Evolutionary conservation across 768 basidiomycete genomes (phyloP).

Genomic region (Agrocybe pediades): DNA sequence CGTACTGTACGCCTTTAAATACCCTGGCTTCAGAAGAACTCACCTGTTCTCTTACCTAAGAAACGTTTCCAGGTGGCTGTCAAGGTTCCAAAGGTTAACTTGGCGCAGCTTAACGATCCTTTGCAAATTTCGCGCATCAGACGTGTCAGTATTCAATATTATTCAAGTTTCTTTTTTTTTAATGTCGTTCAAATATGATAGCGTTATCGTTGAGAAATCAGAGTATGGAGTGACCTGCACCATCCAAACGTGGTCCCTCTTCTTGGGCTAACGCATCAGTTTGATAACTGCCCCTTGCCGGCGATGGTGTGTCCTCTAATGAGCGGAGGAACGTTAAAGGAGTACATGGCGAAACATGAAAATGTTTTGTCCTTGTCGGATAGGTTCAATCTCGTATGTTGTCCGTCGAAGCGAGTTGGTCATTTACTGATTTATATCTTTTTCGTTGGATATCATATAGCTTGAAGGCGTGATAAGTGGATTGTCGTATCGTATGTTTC

Average conservation of each 20-base stretch:
- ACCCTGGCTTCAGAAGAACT: background rate
- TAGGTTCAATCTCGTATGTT: background rate
- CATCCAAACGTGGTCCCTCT: conserved; percentile 1
- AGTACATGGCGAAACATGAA: background rate
- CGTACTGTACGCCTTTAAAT: background rate
- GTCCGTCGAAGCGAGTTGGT: background rate
- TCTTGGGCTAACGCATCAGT: background rate
- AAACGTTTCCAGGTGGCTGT: background rate
- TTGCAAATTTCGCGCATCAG: background rate
- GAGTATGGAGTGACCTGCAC: background rate
- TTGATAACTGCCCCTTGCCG: conserved; percentile 1
- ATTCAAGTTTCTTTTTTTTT: background rate
- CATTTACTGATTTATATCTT: background rate
- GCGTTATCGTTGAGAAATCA: background rate
- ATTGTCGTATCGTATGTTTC: background rate
- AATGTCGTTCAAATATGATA: background rate
- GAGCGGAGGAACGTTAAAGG: background rate
- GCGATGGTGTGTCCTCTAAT: conserved; percentile 3
- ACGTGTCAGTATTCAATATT: background rate
- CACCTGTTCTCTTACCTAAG: background rate
- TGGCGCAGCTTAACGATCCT: background rate
- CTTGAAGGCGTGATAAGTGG: background rate
- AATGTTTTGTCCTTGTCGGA: background rate
- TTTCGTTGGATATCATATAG: background rate
- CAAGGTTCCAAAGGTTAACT: background rate